Evolutionary conservation across 1,284 basidiomycete species (phyloP).

Genomic region (Pseudomicrostroma phylloplanum): DNA sequence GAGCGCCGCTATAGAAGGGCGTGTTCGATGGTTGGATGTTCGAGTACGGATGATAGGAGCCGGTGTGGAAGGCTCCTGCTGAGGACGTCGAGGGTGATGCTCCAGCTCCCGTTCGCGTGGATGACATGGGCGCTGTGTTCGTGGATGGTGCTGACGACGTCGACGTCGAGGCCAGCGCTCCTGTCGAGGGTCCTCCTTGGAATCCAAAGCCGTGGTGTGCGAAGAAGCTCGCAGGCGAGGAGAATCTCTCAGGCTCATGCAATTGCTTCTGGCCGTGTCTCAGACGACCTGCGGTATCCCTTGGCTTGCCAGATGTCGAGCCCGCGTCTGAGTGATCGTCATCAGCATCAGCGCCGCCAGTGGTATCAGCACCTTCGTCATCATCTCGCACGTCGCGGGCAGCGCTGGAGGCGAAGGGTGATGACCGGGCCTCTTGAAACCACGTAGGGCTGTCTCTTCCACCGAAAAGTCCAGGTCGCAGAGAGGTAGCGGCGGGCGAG

Average conservation of each 20-base stretch:
- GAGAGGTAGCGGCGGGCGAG: slow-evolving; percentile 12
- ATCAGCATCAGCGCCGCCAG: neutral
- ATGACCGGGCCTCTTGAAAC: slow-evolving; percentile 34
- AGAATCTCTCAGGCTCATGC: slow-evolving; percentile 23
- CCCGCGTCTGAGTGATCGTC: neutral
- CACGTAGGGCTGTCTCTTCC: slow-evolving; percentile 39
- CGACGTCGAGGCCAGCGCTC: slow-evolving; percentile 1
- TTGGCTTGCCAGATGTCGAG: neutral
- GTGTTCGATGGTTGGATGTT: too few species aligned
- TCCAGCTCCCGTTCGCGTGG: too few species aligned
- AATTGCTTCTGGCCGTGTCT: neutral
- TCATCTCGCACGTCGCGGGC: slow-evolving; percentile 20
- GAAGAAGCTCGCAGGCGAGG: slow-evolving; percentile 35
- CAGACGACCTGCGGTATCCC: neutral
- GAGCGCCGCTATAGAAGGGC: too few species aligned
- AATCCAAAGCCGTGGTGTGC: slow-evolving; percentile 22
- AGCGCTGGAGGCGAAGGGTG: slow-evolving; percentile 43
- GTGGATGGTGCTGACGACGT: neutral
- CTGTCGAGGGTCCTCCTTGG: slow-evolving; percentile 1
- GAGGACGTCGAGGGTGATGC: too few species aligned
- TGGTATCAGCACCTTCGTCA: neutral
- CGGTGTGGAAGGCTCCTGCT: too few species aligned
- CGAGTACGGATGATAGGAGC: too few species aligned
- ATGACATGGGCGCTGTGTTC: too few species aligned
- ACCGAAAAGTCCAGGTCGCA: slow-evolving; percentile 17